Evolutionary conservation across 2,329 filamentous ascomycete genomes (phyloP), one percentile per base, ranked within the genome.

Genomic region (Colletotrichum tamarilloi): DNA sequence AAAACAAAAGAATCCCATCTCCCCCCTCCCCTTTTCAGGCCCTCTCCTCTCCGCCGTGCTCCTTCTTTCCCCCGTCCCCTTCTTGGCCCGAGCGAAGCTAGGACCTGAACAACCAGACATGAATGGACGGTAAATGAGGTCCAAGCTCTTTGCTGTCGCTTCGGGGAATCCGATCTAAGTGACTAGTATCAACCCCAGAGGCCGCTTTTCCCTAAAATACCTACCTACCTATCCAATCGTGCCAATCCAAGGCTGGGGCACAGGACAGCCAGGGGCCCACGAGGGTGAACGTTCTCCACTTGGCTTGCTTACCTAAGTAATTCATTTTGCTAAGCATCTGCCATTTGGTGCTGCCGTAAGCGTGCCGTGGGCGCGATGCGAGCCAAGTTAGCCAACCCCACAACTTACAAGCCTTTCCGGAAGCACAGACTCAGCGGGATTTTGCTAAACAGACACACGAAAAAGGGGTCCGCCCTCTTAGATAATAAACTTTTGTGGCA

Each of bases 401-500:
- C 38, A 42, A 42, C 38, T 42, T 42, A 42, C 58, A 58, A 52
- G 65, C 60, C 53, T 65, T 22, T 52, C 11, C 14, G 14, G 9
- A 42, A 68, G 68, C 68, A 72, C 69, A 68, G 69, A 68, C 32
- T 35, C 32, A 12, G 32, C 64, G 62, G 49, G 14, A 28, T 38
- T 35, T 72, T 26, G 26, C 16, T 28, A 30, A 66, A 52, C 65
- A 19, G 28, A 53, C 35, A 26, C 35, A 59, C 46, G 49, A 66
- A 73, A 70, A 55, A 62, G 28, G 70, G 70, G 67, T 66, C 71
- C 49, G 62, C 55, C 67, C 65, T 68, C 52, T 19, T 46, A 62
- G 60, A 70, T 56, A 60, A 70, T 56, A 60, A 42, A 57, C 67
- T 66, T 73, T 66, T 58, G 55, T 62, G 60, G 56, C 67, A 73